phyloP scores from a whole-genome alignment of 306 rosid species.

The Malus orientalis region DNA sequence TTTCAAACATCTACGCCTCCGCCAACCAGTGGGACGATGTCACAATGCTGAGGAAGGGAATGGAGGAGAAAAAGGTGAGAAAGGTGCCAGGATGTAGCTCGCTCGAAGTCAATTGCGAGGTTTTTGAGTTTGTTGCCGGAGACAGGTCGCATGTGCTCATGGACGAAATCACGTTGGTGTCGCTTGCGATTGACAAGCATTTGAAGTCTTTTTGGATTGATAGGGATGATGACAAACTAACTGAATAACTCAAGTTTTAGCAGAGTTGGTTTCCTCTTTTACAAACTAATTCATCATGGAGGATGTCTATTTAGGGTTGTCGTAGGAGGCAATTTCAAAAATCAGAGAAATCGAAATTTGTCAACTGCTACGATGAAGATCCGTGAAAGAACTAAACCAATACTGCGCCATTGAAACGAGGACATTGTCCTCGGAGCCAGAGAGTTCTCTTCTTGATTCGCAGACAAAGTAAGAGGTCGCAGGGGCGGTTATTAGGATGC shows the following conservation, averaged over 20 bases:
- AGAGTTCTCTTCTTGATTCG: no score
- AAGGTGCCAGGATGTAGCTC: constrained; percentile 41
- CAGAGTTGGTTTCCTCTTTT: neutral
- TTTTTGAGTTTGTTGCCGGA: constrained; percentile 37
- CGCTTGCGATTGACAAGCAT: constrained; percentile 25
- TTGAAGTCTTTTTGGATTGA: constrained; percentile 18
- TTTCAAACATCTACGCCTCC: constrained; percentile 39
- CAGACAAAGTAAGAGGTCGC: no score
- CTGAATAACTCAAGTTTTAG: neutral
- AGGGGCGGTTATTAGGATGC: no score
- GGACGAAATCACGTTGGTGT: constrained; percentile 17
- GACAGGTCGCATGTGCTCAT: constrained; percentile 18
- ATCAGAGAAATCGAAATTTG: no score
- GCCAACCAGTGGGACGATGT: constrained; percentile 33
- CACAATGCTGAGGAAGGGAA: constrained; percentile 29
- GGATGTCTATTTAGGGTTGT: no score
- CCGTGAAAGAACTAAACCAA: no score
- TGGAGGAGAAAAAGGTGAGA: constrained; percentile 27
- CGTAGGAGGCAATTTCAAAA: no score
- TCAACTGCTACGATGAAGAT: no score
- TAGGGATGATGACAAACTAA: constrained; percentile 1
- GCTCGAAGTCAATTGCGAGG: constrained; percentile 27
- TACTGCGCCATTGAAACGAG: no score
- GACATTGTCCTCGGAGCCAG: no score
- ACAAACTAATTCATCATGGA: neutral